Evolutionary conservation across 768 basidiomycete species (phyloP).

Genomic region (Serpula lacrymans): DNA sequence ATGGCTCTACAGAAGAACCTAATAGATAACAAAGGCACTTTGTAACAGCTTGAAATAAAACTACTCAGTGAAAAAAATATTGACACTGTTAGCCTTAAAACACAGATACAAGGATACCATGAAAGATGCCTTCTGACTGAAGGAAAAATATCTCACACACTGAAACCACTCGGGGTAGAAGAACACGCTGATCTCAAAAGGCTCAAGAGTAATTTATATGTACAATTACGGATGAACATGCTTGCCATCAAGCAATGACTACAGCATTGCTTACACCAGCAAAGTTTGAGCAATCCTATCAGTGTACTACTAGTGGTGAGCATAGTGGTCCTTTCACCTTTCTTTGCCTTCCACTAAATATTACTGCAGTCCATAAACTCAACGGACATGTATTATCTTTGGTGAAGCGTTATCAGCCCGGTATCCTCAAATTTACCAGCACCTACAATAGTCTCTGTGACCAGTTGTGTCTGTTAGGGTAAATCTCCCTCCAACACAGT

Average conservation of each 20-base stretch:
- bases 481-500: slow-evolving; percentile 21
- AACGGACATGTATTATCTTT: slow-evolving; percentile 22
- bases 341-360: neutral
- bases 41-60: neutral
- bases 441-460: slow-evolving; percentile 28
- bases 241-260: slow-evolving; percentile 13
- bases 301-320: slow-evolving; percentile 16
- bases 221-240: slow-evolving; percentile 16
- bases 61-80: neutral
- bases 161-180: slow-evolving; percentile 2
- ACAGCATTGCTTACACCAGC: slow-evolving; percentile 12
- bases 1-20: slow-evolving; percentile 1
- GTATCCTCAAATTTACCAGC: slow-evolving; percentile 17
- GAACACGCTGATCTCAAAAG: slow-evolving; percentile 3
- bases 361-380: slow-evolving; percentile 20
- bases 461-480: slow-evolving; percentile 12
- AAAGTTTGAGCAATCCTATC: slow-evolving; percentile 10
- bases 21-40: neutral
- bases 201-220: slow-evolving; percentile 6
- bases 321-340: too few species aligned
- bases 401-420: slow-evolving; percentile 23
- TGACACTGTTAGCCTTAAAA: slow-evolving; percentile 1
- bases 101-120: neutral
- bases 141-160: neutral
- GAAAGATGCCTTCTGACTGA: too few species aligned